Conservation (phyloP, 2,329 filamentous ascomycete species). For the Botrytis elliptica region DNA sequence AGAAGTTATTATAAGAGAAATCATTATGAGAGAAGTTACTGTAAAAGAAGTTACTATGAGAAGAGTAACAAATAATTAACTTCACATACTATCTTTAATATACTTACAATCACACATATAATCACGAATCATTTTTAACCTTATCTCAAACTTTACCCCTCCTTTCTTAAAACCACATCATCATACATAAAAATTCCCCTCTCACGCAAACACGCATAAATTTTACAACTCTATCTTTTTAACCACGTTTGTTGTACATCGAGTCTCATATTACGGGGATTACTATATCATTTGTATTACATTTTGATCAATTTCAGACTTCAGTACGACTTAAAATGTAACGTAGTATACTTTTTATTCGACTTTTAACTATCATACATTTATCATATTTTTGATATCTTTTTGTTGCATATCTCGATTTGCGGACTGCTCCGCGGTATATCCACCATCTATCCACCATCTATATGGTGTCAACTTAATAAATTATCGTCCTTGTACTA, state of each 20-base stretch:
- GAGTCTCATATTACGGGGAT: not conserved
- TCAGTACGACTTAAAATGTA: not conserved
- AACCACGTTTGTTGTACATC: slow-evolving; percentile 12
- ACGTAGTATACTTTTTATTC: not conserved
- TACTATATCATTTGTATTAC: not conserved
- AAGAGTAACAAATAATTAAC: not conserved
- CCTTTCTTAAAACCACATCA: not conserved
- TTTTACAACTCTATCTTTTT: not conserved
- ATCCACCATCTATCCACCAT: not conserved
- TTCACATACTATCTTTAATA: not conserved
- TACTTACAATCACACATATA: not conserved
- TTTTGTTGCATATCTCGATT: slow-evolving; percentile 9
- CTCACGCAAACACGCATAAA: not conserved
- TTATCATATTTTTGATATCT: not conserved
- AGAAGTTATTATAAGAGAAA: no score
- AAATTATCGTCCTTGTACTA: not conserved
- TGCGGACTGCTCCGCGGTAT: not conserved
- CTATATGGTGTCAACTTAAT: not conserved
- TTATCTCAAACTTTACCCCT: not conserved
- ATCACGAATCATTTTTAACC: not conserved
- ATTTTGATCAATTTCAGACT: not conserved
- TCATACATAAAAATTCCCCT: not conserved
- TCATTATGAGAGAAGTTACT: no score
- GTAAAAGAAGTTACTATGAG: not conserved
- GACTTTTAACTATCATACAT: not conserved